Evolutionary conservation across 768 basidiomycete genomes (phyloP), one percentile per base, ranked within the genome.

Genomic region (Lentinula guzmanii): DNA sequence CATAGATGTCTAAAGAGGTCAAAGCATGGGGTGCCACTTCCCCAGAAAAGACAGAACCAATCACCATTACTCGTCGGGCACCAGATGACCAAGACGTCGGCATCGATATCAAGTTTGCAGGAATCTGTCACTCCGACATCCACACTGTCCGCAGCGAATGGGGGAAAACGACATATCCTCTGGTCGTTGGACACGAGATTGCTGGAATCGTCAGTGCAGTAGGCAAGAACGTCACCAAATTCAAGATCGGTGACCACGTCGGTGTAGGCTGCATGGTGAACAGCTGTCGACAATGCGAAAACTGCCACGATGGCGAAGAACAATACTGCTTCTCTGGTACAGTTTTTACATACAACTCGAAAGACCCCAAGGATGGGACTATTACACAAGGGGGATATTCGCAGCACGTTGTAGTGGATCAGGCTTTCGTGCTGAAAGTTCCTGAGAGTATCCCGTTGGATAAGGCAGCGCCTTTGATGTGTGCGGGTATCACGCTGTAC

Each of bases 401-500:
- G 2, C 76, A 76, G 28, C 78, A 73, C 4, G 72, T 82, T 55
- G 75, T 76, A 37, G 77, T 74, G 0, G 74, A 79, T 35, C 79
- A 85, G 54, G 79, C 76, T 58, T 89, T 83, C 65, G 82, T 84
- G 37, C 80, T 86, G 68, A 76, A 76, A 8, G 80, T 89, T 45
- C 87, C 87, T 1, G 76, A 83, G 10, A 72, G 67, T 10, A 70
- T 89, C 33, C 71, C 78, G 37, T 75, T 82, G 5, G 78, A 79
- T 55, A 64, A 83, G 51, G 85, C 83, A 4, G 85, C 85, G 2
- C 84, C 86, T 6, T 80, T 89, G 81, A 70, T 87, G 55, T 89
- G 85, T 66, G 87, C 76, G 4, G 86, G 86, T 31, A 68, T 86
- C n/a, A 87, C 86, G 4, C 79, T 83, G 7, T 86, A 76, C 73